Base-by-base conservation (phyloP, 2,329 filamentous ascomycete genomes). In the Pseudopithomyces maydicus region DNA sequence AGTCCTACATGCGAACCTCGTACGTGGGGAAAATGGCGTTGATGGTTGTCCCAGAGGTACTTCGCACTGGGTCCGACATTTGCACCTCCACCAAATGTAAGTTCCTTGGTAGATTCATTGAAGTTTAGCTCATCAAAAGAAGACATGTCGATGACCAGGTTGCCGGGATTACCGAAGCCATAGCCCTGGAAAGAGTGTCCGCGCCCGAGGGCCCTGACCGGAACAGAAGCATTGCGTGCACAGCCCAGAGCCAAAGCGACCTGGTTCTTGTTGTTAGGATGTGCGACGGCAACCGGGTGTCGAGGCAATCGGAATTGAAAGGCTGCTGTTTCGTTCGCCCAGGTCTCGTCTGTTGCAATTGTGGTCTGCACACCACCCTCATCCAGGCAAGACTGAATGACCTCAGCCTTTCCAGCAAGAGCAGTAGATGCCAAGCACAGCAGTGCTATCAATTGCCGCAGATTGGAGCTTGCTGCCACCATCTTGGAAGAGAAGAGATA, bases 161-260 rank as follows among this genome's bases (percentile, higher is more conserved):
- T 46, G 6, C 43, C 43, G 26, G 43, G 43, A 26, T 46, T 46
- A n/a, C 43, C 43, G 26, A 29, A 33, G 23, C 43, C 43, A 33
- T 46, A 46, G 26, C 43, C 43, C 32, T 46, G 43, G 23, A 46
- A 46, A 15, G 43, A 46, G 26, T 46, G 43, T 19, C 23, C 43
- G 43, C 43, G 43, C 32, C 43, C 43, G 15, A 46, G 14, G 6
- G 43, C 43, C 26, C 22, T 15, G 23, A 46, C 43, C 8, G 32
- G 23, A 15, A 46, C 10, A 8, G 43, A 46, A 33, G 43, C 26
- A 6, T 46, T 46, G 26, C 26, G 43, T 17, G 43, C 43, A 46
- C 43, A 46, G 1, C 10, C 6, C 10, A 46, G 26, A 33, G 43
- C 43, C 32, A 32, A 4, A 7, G 43, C 43, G 23, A 46, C 43